A percentile compares a stretch with the other conserved stretches of the same genome.
phyloP scores from a whole-genome alignment of 495 filamentous ascomycete species.

The Daldinia childiae region DNA sequence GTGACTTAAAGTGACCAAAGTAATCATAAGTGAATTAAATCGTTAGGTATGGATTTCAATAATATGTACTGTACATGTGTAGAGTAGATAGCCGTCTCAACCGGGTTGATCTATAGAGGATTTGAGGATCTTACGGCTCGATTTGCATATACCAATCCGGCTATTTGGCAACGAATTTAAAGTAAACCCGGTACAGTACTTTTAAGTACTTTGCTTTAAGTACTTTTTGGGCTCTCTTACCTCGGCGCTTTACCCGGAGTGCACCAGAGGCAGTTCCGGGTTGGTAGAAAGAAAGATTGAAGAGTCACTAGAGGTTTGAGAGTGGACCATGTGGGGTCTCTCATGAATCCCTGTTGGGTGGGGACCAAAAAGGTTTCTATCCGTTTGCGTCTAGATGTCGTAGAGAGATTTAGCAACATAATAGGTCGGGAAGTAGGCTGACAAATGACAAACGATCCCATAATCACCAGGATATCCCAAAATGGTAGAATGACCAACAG shows the following conservation, averaged over 20 bases:
- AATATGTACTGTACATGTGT: constrained; percentile 1
- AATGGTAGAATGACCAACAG: background rate
- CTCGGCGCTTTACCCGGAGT: constrained; percentile 42
- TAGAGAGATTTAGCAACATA: background rate
- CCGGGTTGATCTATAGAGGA: background rate
- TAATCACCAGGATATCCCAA: background rate
- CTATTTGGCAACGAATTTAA: constrained; percentile 1
- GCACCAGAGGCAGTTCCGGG: constrained; percentile 29
- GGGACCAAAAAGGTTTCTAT: constrained; percentile 18
- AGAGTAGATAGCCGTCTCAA: background rate
- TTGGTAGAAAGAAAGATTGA: constrained; percentile 29
- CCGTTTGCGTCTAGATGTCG: constrained; percentile 24
- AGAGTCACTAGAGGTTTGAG: constrained; percentile 28
- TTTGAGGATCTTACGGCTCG: background rate
- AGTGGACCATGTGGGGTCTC: constrained; percentile 27
- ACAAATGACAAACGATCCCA: background rate
- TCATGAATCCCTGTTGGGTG: constrained; percentile 17
- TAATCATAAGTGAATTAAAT: background rate
- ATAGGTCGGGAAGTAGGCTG: constrained; percentile 5
- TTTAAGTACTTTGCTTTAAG: background rate
- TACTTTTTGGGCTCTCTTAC: constrained; percentile 18
- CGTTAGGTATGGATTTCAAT: background rate
- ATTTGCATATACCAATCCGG: background rate
- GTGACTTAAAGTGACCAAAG: background rate
- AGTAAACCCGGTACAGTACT: constrained; percentile 1